phyloP scores from a whole-genome alignment of 2,329 filamentous ascomycete genomes.

The Penicillium sp. region DNA sequence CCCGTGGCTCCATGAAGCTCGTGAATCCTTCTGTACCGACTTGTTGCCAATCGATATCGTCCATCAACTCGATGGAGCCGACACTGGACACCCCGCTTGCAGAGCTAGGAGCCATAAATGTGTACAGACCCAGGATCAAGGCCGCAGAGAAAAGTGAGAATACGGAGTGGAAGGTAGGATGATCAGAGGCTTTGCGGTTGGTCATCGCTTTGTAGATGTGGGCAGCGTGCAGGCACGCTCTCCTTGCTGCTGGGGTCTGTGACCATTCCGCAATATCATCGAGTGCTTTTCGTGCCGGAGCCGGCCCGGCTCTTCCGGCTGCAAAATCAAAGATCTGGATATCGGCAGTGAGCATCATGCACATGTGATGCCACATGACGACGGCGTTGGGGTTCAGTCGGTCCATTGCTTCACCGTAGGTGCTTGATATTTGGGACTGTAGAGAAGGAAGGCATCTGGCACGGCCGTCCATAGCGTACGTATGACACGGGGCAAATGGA shows the following conservation, averaged over 20 bases:
- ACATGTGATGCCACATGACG: conserved; percentile 58
- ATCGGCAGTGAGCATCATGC: conserved; percentile 57
- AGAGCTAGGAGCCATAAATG: conserved; percentile 51
- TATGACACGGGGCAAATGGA: conserved; percentile 49
- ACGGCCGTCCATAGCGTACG: conserved; percentile 53
- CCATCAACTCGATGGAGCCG: conserved; percentile 50
- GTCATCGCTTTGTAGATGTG: conserved; percentile 57
- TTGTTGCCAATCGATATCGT: conserved; percentile 55
- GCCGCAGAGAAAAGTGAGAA: conserved; percentile 56
- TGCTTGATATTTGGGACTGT: conserved; percentile 36
- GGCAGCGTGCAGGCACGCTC: conserved; percentile 57
- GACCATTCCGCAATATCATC: conserved; percentile 57
- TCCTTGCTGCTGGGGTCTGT: conserved; percentile 54
- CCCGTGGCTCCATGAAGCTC: conserved; percentile 41
- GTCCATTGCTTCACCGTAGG: conserved; percentile 48
- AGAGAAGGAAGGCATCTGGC: conserved; percentile 46
- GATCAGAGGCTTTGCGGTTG: conserved; percentile 57
- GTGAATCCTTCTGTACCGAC: conserved; percentile 53
- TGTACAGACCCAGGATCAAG: conserved; percentile 56
- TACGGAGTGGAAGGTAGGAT: conserved; percentile 56
- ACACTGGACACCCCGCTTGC: conserved; percentile 31
- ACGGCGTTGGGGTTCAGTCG: conserved; percentile 54
- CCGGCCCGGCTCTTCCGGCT: conserved; percentile 54
- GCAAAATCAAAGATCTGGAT: conserved; percentile 58
- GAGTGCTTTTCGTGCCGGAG: conserved; percentile 52